Percentiles rank a stretch among this genome's conserved stretches.
phyloP scores from a whole-genome alignment of 169 alveolate genomes.

The Blepharisma undulans region DNA sequence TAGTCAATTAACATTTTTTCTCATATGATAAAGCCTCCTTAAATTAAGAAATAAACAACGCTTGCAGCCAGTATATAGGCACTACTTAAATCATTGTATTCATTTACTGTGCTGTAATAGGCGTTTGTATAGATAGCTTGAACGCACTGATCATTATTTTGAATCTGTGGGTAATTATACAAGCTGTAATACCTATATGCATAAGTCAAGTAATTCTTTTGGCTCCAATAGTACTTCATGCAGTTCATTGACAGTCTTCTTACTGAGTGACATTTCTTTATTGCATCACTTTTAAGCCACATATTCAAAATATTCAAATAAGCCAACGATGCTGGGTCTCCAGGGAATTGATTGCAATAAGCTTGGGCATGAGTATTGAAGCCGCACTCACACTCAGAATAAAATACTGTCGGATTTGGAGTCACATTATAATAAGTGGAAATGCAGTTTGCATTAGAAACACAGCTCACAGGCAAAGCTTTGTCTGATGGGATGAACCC shows the following conservation, averaged over 20 bases:
- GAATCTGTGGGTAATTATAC: neutral
- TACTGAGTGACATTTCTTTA: slow-evolving; percentile 14
- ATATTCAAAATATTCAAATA: neutral
- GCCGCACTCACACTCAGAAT: slow-evolving; percentile 32
- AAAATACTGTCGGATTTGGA: neutral
- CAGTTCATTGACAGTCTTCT: slow-evolving; percentile 9
- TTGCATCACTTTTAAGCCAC: neutral
- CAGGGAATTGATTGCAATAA: slow-evolving; percentile 11
- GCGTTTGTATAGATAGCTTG: neutral
- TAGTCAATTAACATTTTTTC: neutral
- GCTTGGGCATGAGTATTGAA: neutral
- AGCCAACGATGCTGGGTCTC: neutral
- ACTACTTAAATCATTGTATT: neutral
- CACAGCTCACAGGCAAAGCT: neutral
- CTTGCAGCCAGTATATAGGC: neutral
- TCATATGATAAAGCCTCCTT: neutral
- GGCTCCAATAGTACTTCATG: slow-evolving; percentile 8
- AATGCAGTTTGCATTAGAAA: neutral
- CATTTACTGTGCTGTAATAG: neutral
- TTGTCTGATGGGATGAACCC: neutral
- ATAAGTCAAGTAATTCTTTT: neutral
- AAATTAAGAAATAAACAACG: neutral
- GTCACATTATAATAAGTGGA: neutral
- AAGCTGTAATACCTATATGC: neutral
- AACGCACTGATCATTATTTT: slow-evolving; percentile 12